phyloP scores from a whole-genome alignment of 163 green algal species.

The Smithsoniella earleae region DNA sequence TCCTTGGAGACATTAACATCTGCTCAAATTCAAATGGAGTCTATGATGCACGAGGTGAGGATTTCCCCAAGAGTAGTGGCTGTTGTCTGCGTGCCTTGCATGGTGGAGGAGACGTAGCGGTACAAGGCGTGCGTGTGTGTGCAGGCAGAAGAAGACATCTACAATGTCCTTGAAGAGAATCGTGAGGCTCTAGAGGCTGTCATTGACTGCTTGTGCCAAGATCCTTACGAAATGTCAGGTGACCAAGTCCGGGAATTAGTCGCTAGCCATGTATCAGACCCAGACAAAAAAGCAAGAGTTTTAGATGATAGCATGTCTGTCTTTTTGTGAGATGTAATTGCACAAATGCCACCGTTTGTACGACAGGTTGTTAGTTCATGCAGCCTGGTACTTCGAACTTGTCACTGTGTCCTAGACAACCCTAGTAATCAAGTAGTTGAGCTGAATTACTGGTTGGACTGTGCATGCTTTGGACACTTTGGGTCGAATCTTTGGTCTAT shows the following conservation, averaged over 20 bases:
- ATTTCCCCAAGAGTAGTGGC: neutral
- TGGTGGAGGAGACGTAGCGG: neutral
- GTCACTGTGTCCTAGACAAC: too few species aligned
- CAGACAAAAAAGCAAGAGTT: too few species aligned
- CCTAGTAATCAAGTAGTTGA: too few species aligned
- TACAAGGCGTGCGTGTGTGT: too few species aligned
- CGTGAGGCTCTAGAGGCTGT: neutral
- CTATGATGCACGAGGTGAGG: neutral
- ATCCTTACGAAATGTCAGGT: constrained; percentile 36
- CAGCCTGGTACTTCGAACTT: too few species aligned
- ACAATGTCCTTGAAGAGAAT: neutral
- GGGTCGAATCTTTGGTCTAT: too few species aligned
- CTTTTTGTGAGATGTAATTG: too few species aligned
- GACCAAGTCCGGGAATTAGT: constrained; percentile 54
- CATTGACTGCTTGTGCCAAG: neutral
- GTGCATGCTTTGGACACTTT: too few species aligned
- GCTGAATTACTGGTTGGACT: too few species aligned
- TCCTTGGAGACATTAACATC: constrained; percentile 8
- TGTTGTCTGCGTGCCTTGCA: neutral
- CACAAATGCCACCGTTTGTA: too few species aligned
- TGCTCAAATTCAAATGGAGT: constrained; percentile 20
- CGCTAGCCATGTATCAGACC: constrained; percentile 44
- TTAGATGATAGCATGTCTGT: too few species aligned
- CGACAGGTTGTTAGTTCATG: too few species aligned
- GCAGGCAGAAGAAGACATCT: constrained; percentile 17